Conservation (phyloP, 2,329 filamentous ascomycete genomes). For the Macroventuria anomochaeta region DNA sequence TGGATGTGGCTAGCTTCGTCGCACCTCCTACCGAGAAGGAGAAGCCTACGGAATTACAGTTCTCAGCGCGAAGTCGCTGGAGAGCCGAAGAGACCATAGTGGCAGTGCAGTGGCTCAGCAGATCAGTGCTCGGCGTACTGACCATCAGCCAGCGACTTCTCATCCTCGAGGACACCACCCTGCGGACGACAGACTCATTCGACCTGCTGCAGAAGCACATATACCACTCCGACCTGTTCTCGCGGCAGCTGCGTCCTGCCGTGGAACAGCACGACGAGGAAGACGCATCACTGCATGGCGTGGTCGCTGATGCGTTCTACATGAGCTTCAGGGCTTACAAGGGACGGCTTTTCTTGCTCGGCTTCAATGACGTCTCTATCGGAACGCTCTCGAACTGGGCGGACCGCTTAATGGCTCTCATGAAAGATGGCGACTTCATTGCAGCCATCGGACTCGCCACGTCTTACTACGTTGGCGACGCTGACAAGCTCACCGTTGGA, state of each 20-base stretch:
- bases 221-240: slow-evolving; percentile 90
- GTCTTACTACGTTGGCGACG: slow-evolving; percentile 86
- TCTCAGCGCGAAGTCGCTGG: slow-evolving; percentile 86
- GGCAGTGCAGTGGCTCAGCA: slow-evolving; percentile 93
- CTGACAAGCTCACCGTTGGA: slow-evolving; percentile 94
- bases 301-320: slow-evolving; percentile 95
- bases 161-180: slow-evolving; percentile 82
- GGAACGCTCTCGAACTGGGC: slow-evolving; percentile 97
- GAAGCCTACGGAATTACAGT: slow-evolving; percentile 78
- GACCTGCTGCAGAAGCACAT: slow-evolving; percentile 92
- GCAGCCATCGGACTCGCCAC: slow-evolving; percentile 89
- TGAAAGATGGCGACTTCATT: slow-evolving; percentile 97
- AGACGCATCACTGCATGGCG: slow-evolving; percentile 88
- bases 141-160: slow-evolving; percentile 94
- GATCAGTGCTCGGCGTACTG: slow-evolving; percentile 87
- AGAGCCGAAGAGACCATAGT: slow-evolving; percentile 94
- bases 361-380: slow-evolving; percentile 92
- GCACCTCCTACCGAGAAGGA: slow-evolving; percentile 70
- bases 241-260: slow-evolving; percentile 79
- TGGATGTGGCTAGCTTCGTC: slow-evolving; percentile 77
- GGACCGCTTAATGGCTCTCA: slow-evolving; percentile 87
- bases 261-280: slow-evolving; percentile 90
- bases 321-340: slow-evolving; percentile 99
- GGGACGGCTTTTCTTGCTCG: slow-evolving; percentile 86
- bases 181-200: slow-evolving; percentile 93